Conservation (phyloP, 164 flowering plant species). For the Dillenia suffruticosa region DNA sequence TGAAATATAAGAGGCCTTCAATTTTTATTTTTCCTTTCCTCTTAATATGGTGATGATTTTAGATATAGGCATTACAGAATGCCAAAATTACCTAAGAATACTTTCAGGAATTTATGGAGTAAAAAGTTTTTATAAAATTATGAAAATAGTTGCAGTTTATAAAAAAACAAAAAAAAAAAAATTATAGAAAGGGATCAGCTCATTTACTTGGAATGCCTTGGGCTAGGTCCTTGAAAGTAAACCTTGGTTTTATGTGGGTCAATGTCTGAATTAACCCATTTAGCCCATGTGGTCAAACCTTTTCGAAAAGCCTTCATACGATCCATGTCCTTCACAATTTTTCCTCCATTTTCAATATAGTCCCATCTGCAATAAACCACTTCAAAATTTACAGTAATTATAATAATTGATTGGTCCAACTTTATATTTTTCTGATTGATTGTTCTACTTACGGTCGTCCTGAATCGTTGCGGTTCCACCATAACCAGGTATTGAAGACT, state of each 20-base stretch:
- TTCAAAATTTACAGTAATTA: not conserved
- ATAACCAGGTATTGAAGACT: not conserved
- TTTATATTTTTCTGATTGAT: not conserved
- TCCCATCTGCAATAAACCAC: too few relatives aligned
- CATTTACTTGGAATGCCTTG: constrained; percentile 12
- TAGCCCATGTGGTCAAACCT: constrained; percentile 12
- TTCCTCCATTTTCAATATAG: constrained; percentile 3
- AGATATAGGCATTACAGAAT: too few relatives aligned
- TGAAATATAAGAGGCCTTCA: too few relatives aligned
- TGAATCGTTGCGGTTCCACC: not conserved
- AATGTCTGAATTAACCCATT: constrained; percentile 8
- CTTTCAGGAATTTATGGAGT: too few relatives aligned
- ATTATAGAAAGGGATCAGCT: too few relatives aligned
- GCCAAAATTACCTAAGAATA: too few relatives aligned
- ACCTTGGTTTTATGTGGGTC: constrained; percentile 11
- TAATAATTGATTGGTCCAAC: not conserved
- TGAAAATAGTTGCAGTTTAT: too few relatives aligned
- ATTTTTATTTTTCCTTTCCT: too few relatives aligned
- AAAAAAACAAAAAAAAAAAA: too few relatives aligned
- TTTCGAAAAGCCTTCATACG: constrained; percentile 6
- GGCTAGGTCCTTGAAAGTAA: constrained; percentile 9
- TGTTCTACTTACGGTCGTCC: not conserved
- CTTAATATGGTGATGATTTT: too few relatives aligned
- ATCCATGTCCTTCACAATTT: constrained; percentile 9
- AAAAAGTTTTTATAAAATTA: too few relatives aligned